Evolutionary conservation across 2,329 filamentous ascomycete genomes (phyloP).

Genomic region (Exophiala lecanii-corni): DNA sequence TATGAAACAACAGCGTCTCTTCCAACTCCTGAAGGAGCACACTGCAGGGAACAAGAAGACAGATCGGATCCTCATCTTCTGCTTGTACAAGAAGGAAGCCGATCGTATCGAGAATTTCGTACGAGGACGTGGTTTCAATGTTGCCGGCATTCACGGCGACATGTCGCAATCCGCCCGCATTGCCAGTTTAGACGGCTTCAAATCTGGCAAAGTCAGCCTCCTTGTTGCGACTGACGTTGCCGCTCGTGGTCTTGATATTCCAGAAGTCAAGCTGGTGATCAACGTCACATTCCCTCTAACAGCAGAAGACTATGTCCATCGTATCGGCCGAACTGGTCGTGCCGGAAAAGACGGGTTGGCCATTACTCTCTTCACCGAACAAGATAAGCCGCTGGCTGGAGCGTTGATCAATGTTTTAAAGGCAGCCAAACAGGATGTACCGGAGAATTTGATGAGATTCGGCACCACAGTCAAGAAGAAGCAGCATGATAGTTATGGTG

Average conservation of each 20-base stretch:
- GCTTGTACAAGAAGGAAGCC: conserved; percentile 97
- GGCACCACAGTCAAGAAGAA: conserved; percentile 99
- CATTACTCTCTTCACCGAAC: conserved; percentile 90
- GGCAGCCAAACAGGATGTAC: conserved; percentile 85
- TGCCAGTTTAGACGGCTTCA: conserved; percentile 84
- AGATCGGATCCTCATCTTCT: conserved; percentile 89
- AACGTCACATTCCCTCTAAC: conserved; percentile 95
- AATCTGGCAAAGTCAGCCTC: conserved; percentile 72
- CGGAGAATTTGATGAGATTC: conserved; percentile 87
- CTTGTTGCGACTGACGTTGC: conserved; percentile 96
- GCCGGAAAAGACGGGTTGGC: conserved; percentile 85
- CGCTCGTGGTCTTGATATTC: conserved; percentile 89
- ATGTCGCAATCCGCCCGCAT: conserved; percentile 84
- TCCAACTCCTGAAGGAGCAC: conserved; percentile 76
- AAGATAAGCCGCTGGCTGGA: conserved; percentile 88
- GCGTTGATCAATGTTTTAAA: conserved; percentile 91
- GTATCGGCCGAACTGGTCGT: conserved; percentile 90
- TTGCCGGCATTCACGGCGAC: conserved; percentile 91
- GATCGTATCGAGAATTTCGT: conserved; percentile 81
- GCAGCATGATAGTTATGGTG: conserved; percentile 89
- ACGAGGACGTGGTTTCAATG: conserved; percentile 69
- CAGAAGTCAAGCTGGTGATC: conserved; percentile 87
- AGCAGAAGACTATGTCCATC: conserved; percentile 95
- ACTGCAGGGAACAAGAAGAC: conserved; percentile 66
- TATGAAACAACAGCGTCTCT: conserved; percentile 74